phyloP scores from a whole-genome alignment of 805 yeast species.

The Kuraishia molischiana region DNA sequence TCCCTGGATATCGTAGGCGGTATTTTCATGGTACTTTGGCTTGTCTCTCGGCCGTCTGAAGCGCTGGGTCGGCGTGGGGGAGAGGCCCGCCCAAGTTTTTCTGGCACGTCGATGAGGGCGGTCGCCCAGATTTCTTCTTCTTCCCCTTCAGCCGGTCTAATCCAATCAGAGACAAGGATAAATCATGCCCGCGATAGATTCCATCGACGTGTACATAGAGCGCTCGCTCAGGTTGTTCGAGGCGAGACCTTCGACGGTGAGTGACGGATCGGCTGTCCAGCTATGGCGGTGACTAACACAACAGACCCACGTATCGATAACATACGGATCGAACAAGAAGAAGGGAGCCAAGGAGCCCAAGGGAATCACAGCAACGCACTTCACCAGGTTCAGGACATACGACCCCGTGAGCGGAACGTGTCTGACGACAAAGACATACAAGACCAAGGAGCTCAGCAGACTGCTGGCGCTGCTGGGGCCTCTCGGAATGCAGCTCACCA shows the following conservation, averaged over 20 bases:
- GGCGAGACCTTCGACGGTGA: conserved; percentile 6
- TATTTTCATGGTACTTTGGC: background rate
- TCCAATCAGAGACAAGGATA: background rate
- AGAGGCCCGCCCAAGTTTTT: too few relatives aligned
- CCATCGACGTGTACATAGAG: conserved; percentile 6
- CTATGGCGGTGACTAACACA: background rate
- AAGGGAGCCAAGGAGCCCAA: background rate
- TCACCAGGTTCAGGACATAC: conserved; percentile 1
- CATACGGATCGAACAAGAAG: conserved; percentile 3
- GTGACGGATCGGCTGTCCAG: background rate
- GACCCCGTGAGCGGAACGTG: conserved; percentile 28
- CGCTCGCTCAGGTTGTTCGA: conserved; percentile 4
- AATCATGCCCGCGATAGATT: conserved; percentile 3
- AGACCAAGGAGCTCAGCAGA: conserved; percentile 66
- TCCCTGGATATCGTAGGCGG: background rate
- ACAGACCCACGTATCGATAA: conserved; percentile 5
- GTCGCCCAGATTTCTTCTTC: too few relatives aligned
- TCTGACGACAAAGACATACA: conserved; percentile 46
- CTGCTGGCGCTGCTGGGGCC: conserved; percentile 70
- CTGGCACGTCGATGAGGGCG: too few relatives aligned
- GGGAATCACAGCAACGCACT: background rate
- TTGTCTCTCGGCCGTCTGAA: background rate
- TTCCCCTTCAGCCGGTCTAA: too few relatives aligned
- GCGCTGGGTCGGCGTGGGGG: too few relatives aligned
- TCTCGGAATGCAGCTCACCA: conserved; percentile 17